Evolutionary conservation across 768 basidiomycete genomes (phyloP), one percentile per base, ranked within the genome.

Genomic region (Collybia mongolica): DNA sequence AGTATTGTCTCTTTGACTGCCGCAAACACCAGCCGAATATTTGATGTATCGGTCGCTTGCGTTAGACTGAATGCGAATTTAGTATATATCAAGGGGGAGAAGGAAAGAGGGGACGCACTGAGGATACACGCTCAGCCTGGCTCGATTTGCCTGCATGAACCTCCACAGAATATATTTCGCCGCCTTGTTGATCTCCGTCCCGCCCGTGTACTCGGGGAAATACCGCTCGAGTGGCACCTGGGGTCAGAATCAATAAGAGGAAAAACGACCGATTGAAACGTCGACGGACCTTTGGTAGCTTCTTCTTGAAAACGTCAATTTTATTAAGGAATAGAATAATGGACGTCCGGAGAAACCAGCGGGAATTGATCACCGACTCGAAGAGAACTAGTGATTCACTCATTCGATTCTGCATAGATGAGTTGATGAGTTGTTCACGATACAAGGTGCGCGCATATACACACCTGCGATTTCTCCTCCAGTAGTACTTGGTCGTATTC

Each of bases 101-200:
- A 23, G 19, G 29, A 44, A 35, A 37, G 28, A 46, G 44, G 54
- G 17, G 43, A 77, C 87, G 29, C 54, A 90, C 90, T 97, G 93
- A 2, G 93, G 93, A 66, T 95, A 97, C 17, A 97, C 89, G 50
- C 86, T 92, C 57, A 95, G 68, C 45, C 85, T 67, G 47, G 90
- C 90, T 18, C 88, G 72, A 58, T 95, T 96, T 48, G 89, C 86
- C 66, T 96, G 91, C 78, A 93, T 94, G 60, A 96, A 98, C 60
- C 89, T 74, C 94, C 93, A 97, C 32, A 98, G 72, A 46, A 98
- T 93, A 56, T 92, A 96, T 59, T 94, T 93, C 0, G 93, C 92
- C 1, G 92, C 93, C 66, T 95, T 95, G 72, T 93, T 94, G 66
- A 95, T 90, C 60, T 95, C 90, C 3, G 84, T 67, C 3, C 92